Evolutionary conservation across 1,139 yeast species (phyloP).

Genomic region (Nakaseomyces nivariensis): DNA sequence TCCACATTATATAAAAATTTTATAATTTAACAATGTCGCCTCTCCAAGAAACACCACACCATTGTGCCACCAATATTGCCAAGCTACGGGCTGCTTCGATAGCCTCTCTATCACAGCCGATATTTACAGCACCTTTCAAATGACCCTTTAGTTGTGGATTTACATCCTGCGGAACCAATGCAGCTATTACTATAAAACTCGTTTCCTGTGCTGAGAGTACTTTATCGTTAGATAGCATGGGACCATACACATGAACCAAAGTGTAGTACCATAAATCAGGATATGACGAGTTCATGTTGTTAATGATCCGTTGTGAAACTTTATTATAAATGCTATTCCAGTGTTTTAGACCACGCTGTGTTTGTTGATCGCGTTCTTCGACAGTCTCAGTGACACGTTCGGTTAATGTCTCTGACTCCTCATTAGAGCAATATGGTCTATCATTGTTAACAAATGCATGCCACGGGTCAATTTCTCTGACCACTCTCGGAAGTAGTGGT

Average conservation of each 20-base stretch:
- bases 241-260: constrained; percentile 65
- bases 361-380: constrained; percentile 6
- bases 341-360: constrained; percentile 33
- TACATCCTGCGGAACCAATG: constrained; percentile 88
- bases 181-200: constrained; percentile 64
- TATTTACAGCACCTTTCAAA: constrained; percentile 70
- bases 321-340: constrained; percentile 74
- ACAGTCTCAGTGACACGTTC: constrained; percentile 6
- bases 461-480: constrained; percentile 16
- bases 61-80: constrained; percentile 56
- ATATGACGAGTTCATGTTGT: constrained; percentile 63
- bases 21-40: constrained; percentile 23
- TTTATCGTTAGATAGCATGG: constrained; percentile 59
- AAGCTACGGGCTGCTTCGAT: constrained; percentile 49
- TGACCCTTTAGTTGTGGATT: constrained; percentile 91
- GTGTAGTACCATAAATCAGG: constrained; percentile 79
- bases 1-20: no score
- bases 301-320: constrained; percentile 54
- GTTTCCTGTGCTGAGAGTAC: constrained; percentile 62
- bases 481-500: constrained; percentile 27
- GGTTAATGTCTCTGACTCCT: constrained; percentile 7
- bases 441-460: constrained; percentile 15
- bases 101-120: constrained; percentile 62
- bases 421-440: constrained; percentile 8
- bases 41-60: constrained; percentile 69